Conservation (phyloP, 352 stramenopile species). For the Peronospora belbahrii region DNA sequence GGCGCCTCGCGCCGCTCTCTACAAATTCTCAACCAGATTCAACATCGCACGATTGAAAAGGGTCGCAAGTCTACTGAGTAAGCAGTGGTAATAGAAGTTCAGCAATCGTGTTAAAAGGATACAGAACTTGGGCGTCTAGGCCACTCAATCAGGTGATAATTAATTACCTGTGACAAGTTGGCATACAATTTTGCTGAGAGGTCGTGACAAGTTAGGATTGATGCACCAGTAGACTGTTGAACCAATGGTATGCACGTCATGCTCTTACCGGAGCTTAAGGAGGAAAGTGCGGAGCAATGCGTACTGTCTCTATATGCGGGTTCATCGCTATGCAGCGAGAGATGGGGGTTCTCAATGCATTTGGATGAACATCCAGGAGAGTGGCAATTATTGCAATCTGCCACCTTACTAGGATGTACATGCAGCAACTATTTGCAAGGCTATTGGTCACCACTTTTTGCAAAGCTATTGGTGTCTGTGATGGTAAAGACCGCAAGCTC, state of each 20-base stretch:
- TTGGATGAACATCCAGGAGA: slow-evolving; percentile 69
- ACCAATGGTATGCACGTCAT: no score
- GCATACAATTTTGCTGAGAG: no score
- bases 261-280: no score
- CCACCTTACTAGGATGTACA: slow-evolving; percentile 63
- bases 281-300: no score
- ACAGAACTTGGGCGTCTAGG: neutral
- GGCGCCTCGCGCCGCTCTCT: slow-evolving; percentile 62
- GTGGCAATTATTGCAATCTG: slow-evolving; percentile 65
- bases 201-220: no score
- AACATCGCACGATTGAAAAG: slow-evolving; percentile 45
- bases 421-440: slow-evolving; percentile 62
- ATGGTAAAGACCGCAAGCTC: slow-evolving; percentile 43
- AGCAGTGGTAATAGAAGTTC: slow-evolving; percentile 6
- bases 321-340: slow-evolving; percentile 72
- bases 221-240: no score
- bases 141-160: neutral
- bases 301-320: no score
- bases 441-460: no score
- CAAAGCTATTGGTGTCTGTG: slow-evolving; percentile 63
- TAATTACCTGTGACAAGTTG: no score
- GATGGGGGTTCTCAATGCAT: slow-evolving; percentile 60
- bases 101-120: neutral
- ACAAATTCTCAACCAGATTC: slow-evolving; percentile 81
- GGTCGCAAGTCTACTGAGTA: slow-evolving; percentile 30